Base-by-base conservation (phyloP, 148 eudicot species). In the Chenopodium berlandieri region DNA sequence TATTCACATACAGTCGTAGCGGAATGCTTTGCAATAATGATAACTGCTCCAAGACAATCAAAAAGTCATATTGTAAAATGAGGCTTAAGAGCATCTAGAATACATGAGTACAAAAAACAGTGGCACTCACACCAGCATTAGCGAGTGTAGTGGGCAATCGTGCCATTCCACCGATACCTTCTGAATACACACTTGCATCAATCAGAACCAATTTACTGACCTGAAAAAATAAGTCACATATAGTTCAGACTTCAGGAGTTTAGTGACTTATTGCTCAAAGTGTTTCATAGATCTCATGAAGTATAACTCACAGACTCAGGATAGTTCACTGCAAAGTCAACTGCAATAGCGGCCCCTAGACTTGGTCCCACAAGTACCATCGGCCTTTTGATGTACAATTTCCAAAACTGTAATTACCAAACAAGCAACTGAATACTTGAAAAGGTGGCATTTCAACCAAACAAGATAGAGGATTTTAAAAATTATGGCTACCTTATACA, bases 281-380 rank as follows among this genome's bases (percentile, higher is more conserved):
- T 73, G 60, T 46, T 80, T 47, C 30, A 1, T 7, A 17, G 68
- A 73, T 74, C n/a, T 63, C 32, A 78, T 30, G 22, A 65, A 31
- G 27, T 66, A 66, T 69, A 78, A 83, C 97, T 94, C 82, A 92
- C 99, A 78, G 99, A 86, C 84, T 96, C 93, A 9, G 99, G 91
- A 84, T 94, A 82, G 68, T 88, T 87, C 74, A 88, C 86, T 40
- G 91, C 90, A 86, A 96, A 94, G 88, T 96, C 99, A 78, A 94
- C 82, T 20, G 99, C 98, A 70, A 94, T 86, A 17, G 99, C 97
- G 14, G 97, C 98, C 73, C 98, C 99, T 79, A 96, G 92, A 83
- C 99, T 96, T 71, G 99, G 98, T 83, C 99, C 99, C 73, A 94
- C 93, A 66, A 96, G 89, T 79, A 87, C 73, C 97, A 96, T 89